These are phyloP conservation scores for Globisporangium rhizosaccharum DNA, from an alignment of 352 stramenopile species.

Conservation along the genomic window DNA sequence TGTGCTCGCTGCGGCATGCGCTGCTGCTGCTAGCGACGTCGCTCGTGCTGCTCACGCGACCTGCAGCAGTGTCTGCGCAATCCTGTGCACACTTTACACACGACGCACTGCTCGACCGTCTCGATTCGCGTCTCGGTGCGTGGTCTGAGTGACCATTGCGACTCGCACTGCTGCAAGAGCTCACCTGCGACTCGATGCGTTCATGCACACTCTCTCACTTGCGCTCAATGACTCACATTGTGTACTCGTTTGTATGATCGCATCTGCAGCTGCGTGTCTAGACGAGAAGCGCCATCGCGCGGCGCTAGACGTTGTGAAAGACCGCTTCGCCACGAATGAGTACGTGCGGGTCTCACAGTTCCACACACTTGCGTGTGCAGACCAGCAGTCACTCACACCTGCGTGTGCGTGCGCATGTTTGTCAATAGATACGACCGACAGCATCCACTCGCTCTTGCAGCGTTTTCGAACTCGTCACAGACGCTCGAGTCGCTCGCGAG, in stretches of 20 bases:
- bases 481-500: constrained; percentile 8
- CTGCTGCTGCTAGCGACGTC: constrained; percentile 6
- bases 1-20: too few species aligned
- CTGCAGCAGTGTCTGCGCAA: constrained; percentile 6
- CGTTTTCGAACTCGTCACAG: constrained; percentile 44
- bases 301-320: constrained; percentile 31
- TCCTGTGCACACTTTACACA: constrained; percentile 27
- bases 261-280: constrained; percentile 21
- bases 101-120: constrained; percentile 37
- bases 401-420: neutral
- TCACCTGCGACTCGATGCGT: too few species aligned
- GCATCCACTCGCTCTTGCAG: constrained; percentile 42
- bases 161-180: neutral
- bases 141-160: neutral
- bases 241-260: neutral
- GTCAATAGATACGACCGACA: constrained; percentile 28
- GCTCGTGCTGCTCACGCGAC: constrained; percentile 15
- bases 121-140: constrained; percentile 34
- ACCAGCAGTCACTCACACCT: neutral
- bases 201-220: neutral
- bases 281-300: constrained; percentile 18
- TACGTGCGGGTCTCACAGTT: constrained; percentile 4
- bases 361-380: neutral
- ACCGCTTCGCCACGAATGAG: constrained; percentile 45
- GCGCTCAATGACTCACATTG: too few species aligned